These are phyloP conservation scores for Metschnikowia similis DNA, from an alignment of 805 yeast species.

Conservation along the genomic window DNA sequence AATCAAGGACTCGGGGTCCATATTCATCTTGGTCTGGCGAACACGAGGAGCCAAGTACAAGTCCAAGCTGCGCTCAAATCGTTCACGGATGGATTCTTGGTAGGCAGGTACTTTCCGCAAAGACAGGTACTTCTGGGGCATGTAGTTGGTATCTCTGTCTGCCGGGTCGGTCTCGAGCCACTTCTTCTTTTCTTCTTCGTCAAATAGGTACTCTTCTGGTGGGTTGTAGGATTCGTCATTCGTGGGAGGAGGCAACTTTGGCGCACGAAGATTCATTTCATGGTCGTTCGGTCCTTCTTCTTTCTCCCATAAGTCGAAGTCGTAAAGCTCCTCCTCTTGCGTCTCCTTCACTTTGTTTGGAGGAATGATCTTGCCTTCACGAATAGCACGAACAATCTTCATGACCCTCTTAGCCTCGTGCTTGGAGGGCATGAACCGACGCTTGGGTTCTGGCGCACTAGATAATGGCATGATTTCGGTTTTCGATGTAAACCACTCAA, in stretches of 20 bases:
- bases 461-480: conserved; percentile 86
- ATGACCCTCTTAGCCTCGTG: conserved; percentile 94
- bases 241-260: conserved; percentile 93
- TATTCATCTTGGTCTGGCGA: conserved; percentile 81
- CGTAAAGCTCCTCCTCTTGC: conserved; percentile 47
- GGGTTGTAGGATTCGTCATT: conserved; percentile 97
- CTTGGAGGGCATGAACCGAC: conserved; percentile 94
- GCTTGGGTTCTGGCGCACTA: conserved; percentile 94
- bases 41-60: conserved; percentile 94
- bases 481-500: conserved; percentile 92
- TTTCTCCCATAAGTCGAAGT: conserved; percentile 82
- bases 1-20: conserved; percentile 92
- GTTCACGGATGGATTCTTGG: conserved; percentile 76
- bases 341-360: conserved; percentile 54
- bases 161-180: conserved; percentile 69
- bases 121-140: conserved; percentile 78
- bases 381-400: conserved; percentile 93
- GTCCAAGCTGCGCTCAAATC: conserved; percentile 92
- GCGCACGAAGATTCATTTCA: conserved; percentile 89
- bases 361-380: conserved; percentile 91
- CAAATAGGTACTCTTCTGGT: conserved; percentile 87
- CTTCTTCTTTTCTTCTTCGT: conserved; percentile 67
- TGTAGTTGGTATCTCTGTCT: conserved; percentile 72
- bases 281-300: conserved; percentile 56
- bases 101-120: conserved; percentile 94